Evolutionary conservation across 805 yeast genomes (phyloP), one percentile per base, ranked within the genome.

Genomic region (Jamesozyma jinghongensis): DNA sequence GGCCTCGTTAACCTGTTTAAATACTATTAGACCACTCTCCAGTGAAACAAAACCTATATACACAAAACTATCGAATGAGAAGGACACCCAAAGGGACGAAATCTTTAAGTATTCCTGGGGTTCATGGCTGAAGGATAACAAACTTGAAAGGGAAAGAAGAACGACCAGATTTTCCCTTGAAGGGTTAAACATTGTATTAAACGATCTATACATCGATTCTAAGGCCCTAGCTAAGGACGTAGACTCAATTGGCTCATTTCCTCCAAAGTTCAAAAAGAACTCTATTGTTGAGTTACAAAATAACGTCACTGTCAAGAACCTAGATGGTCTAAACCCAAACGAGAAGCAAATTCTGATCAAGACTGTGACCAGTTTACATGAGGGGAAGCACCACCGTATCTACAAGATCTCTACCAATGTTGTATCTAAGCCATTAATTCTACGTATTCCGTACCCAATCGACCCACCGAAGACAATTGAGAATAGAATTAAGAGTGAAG

Each of bases 71-170:
- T 62, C 72, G 22, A 81, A 81, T 51, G 74, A 75, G 41, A 63
- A 69, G 31, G 88, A 82, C 55, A 85, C 86, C 10, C 66, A 76
- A 37, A 71, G 88, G 61, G 74, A 73, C 41, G 69, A 76, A 33
- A 85, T 92, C 55, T 90, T 85, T 69, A 77, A 82, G 52, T 90
- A 87, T 59, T 70, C 92, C 3, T 90, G 97, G 94, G 98, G 98
- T 36, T 74, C 95, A 5, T 90, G 97, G 97, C 66, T 88, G 53
- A 75, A 71, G 47, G 76, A 90, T 56, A 95, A 92, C 58, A 72
- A 70, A 41, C 63, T 62, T 26, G 88, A 92, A 59, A 82, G 85
- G 54, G 76, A 71, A 13, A 77, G 76, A 50, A 77, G 98, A 63
- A 74, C 73, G 42, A 90, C 97, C 17, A 72, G 70, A 47, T 90